Evolutionary conservation across 2,329 filamentous ascomycete genomes (phyloP), one percentile per base, ranked within the genome.

Genomic region (Chaetomium sp.): DNA sequence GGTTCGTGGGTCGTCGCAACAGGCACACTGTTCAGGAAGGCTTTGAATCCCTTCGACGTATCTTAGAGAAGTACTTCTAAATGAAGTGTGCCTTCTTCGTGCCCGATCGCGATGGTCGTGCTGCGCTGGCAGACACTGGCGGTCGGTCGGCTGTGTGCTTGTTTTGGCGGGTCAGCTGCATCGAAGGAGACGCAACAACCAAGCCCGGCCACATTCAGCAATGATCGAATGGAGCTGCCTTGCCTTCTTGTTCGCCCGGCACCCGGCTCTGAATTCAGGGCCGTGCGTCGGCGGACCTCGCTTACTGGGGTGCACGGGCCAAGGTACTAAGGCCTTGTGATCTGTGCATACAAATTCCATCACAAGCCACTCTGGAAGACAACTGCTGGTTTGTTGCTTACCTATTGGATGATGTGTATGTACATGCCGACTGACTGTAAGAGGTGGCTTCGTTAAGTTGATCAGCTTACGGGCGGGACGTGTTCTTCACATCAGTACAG

Each of bases 141-240:
- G 45, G 33, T 38, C 31, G 33, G 63, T 25, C 42, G 33, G 49
- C 67, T 42, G 62, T 57, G 38, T 64, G 57, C 51, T 65, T 68
- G 64, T 68, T 69, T 67, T 64, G 63, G 38, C 57, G 60, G 63
- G 64, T 64, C 60, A 64, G 58, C 51, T 63, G 61, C 57, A 33
- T 38, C 57, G 35, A 29, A 50, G 38, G 47, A 60, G 61, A 64
- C 56, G 38, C 33, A 63, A 65, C 45, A 66, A 35, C 29, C 38
- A 59, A 21, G 53, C 60, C 45, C 42, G 58, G 13, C 49, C 29
- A 49, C 49, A 29, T 45, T 38, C 33, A 47, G 60, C 57, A 49
- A 61, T 57, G 29, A 38, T 66, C 55, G 68, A 69, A n/a, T n/a
- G n/a, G n/a, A 65, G 65, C 69, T 67, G 69, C 65, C 68, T 67